Evolutionary conservation across 306 rosid genomes (phyloP), one percentile per base, ranked within the genome.

Genomic region (Lotus japonicus): DNA sequence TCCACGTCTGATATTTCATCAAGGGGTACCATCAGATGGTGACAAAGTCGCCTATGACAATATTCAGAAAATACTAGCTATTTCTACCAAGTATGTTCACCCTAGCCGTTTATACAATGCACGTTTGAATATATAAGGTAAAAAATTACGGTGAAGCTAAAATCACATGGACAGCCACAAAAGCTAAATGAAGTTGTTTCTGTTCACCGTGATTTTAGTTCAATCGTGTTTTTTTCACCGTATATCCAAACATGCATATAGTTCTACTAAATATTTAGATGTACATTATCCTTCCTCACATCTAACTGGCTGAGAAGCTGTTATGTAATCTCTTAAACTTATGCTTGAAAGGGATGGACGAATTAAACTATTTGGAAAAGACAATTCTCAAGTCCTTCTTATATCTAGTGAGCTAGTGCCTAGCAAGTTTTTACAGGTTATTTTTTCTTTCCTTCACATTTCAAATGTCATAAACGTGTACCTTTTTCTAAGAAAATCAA

Each of bases 381-480:
- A 83, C 70, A 92, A 90, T 72, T 70, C 92, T 49, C 96, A 90
- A 67, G 84, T 73, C 46, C 75, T 88, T 41, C 97, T 90, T 52
- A 90, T 86, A 61, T 86, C 97, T 41, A 68, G 64, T 21, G 85
- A 88, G 59, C 73, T 80, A 44, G 74, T 71, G 15, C 89, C 90
- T 19, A 82, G 88, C 94, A 90, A 86, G 80, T 92, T 92, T 58
- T 70, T 92, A 44, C 87, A 82, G 95, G 96, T 90, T 73, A 45
- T 63, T 45, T 64, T 49, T 57, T 26, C 66, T 56, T 19, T 38
- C 36, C 18, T 54, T 38, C 10, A 19, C 52, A 52, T 51, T 58
- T 31, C 49, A 52, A 28, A 21, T 26, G 59, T 15, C 15, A 12
- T 38, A 45, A 16, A 58, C 43, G 33, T 58, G 13, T 17, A 5